phyloP scores from a whole-genome alignment of 345 rosid species.

The Aquilaria malaccensis region DNA sequence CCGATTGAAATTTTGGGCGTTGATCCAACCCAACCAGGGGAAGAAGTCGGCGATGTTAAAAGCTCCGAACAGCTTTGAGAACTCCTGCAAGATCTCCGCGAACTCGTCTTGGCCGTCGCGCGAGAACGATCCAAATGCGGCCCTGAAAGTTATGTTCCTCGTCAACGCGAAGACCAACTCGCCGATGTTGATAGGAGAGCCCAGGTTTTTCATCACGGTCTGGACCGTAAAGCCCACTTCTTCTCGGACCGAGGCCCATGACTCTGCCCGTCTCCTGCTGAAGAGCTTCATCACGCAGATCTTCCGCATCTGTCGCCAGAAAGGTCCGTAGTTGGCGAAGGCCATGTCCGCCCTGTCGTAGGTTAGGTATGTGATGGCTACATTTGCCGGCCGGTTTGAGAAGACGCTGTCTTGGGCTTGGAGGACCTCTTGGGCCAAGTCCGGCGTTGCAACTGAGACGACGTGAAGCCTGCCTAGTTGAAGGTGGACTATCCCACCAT shows the following conservation, averaged over 20 bases:
- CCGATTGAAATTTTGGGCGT: constrained; percentile 34
- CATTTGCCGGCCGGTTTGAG: constrained; percentile 67
- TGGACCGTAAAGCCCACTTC: constrained; percentile 50
- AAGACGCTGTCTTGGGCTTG: constrained; percentile 63
- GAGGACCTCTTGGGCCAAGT: constrained; percentile 61
- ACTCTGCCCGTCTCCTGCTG: constrained; percentile 77
- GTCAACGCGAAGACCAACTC: constrained; percentile 64
- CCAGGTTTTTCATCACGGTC: constrained; percentile 28
- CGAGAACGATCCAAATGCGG: constrained; percentile 71
- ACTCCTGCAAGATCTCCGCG: constrained; percentile 68
- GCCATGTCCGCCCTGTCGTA: constrained; percentile 91
- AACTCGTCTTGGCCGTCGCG: constrained; percentile 65
- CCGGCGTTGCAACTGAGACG: constrained; percentile 52
- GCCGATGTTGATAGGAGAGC: constrained; percentile 50
- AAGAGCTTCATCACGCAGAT: constrained; percentile 76
- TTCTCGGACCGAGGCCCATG: constrained; percentile 84
- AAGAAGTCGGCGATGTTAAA: constrained; percentile 70
- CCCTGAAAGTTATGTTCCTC: constrained; percentile 60
- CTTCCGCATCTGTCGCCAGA: constrained; percentile 93
- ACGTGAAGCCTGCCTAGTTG: constrained; percentile 45
- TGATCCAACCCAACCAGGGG: constrained; percentile 67
- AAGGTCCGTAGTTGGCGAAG: constrained; percentile 86
- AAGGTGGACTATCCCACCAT: constrained; percentile 65
- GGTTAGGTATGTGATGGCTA: constrained; percentile 61
- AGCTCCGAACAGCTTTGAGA: constrained; percentile 85